These are phyloP conservation scores for Adansonia rubrostipa DNA, from an alignment of 441 rosid species.

Conservation along the genomic window DNA sequence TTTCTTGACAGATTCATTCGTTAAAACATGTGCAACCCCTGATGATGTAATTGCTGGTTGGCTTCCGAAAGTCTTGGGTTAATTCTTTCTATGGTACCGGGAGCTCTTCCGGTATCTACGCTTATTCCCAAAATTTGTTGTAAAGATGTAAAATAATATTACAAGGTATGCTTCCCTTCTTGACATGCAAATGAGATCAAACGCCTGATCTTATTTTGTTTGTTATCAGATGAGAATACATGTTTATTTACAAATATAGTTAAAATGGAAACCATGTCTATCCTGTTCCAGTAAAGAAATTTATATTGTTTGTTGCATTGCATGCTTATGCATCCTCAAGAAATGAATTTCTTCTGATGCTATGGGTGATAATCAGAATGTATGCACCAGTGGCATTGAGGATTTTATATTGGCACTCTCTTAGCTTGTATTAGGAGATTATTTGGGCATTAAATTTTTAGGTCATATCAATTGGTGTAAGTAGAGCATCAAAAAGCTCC, in stretches of 20 bases:
- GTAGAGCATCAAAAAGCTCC: not conserved
- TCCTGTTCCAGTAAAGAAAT: not conserved
- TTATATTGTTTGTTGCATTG: not conserved
- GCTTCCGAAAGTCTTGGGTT: conserved; percentile 80
- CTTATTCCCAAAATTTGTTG: not conserved
- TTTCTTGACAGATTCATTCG: conserved; percentile 61
- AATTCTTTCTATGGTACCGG: conserved; percentile 4
- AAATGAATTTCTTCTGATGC: not conserved
- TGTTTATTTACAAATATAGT: not conserved
- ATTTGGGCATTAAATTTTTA: not conserved
- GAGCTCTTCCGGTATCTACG: conserved; percentile 23
- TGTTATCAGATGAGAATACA: not conserved
- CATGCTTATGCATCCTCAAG: not conserved
- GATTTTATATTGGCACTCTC: not conserved
- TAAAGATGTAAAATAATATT: not conserved
- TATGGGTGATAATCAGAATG: not conserved
- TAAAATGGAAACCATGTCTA: not conserved
- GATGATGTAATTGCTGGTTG: conserved; percentile 75
- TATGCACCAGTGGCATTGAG: not conserved
- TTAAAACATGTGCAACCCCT: conserved; percentile 53
- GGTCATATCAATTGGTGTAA: not conserved
- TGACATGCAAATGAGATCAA: conserved; percentile 5
- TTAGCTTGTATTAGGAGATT: not conserved
- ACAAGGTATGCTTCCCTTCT: not conserved
- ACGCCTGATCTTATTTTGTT: not conserved